Evolutionary conservation across 306 rosid genomes (phyloP).

Genomic region (Astragalus glycyphyllos): DNA sequence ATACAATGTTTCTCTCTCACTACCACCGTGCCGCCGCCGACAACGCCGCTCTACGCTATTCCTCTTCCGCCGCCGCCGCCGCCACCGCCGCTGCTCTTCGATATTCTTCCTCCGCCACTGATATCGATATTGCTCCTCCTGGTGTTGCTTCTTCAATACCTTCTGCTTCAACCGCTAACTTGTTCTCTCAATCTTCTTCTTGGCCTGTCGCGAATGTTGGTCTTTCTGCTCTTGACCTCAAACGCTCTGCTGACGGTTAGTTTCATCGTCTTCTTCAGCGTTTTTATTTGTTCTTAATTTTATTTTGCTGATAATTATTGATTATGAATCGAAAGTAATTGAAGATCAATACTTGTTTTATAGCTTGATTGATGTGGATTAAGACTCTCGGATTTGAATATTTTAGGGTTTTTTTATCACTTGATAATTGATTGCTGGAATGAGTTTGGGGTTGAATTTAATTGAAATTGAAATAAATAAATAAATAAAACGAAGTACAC

Average conservation of each 20-base stretch:
- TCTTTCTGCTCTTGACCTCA: conserved; percentile 51
- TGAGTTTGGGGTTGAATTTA: conserved; percentile 6
- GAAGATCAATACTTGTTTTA: not conserved
- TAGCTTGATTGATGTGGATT: conserved; percentile 2
- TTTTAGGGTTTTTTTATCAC: not conserved
- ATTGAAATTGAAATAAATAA: not conserved
- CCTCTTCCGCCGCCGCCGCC: conserved; percentile 47
- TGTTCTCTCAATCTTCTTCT: conserved; percentile 57
- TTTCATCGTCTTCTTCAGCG: not conserved
- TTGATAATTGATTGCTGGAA: conserved; percentile 22
- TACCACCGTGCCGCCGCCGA: conserved; percentile 28
- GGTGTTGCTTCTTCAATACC: conserved; percentile 45
- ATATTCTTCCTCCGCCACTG: not conserved
- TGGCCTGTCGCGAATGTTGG: conserved; percentile 55
- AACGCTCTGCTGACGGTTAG: conserved; percentile 85
- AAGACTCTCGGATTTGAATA: not conserved
- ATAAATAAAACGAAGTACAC: not conserved
- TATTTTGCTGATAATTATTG: not conserved
- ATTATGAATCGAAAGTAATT: not conserved
- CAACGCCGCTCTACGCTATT: conserved; percentile 45
- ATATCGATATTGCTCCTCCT: conserved; percentile 51
- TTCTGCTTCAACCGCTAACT: conserved; percentile 51
- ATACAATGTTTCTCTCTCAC: conserved; percentile 46
- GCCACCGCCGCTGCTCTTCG: conserved; percentile 33
- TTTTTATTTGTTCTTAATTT: not conserved